These are phyloP conservation scores for Pseudoturritis turrita DNA, from an alignment of 345 rosid species.

Conservation along the genomic window DNA sequence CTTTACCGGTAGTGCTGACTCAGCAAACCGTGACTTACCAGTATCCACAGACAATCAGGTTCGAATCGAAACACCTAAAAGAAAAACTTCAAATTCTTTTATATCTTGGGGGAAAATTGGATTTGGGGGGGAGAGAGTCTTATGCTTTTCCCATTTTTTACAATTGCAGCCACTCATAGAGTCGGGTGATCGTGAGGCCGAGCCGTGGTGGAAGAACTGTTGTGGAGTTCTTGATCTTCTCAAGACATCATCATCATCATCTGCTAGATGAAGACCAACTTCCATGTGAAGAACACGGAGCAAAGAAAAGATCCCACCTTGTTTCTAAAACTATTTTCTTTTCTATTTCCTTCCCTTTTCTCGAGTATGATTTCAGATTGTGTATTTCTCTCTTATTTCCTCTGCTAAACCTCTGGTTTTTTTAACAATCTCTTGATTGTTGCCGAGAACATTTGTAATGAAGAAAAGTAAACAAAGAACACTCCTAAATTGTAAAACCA, in stretches of 20 bases:
- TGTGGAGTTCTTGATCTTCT: slow-evolving; percentile 32
- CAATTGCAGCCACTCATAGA: slow-evolving; percentile 30
- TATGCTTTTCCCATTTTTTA: background rate
- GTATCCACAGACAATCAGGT: slow-evolving; percentile 31
- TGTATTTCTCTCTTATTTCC: background rate
- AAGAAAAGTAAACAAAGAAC: slow-evolving; percentile 1
- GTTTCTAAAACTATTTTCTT: background rate
- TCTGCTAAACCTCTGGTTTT: background rate
- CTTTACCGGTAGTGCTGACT: slow-evolving; percentile 12
- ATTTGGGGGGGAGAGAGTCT: background rate
- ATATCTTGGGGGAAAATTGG: background rate
- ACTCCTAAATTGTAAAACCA: background rate
- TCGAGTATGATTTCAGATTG: background rate
- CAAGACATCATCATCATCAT: background rate
- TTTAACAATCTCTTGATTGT: slow-evolving; percentile 20
- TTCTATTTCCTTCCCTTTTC: background rate
- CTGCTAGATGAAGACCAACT: slow-evolving; percentile 11
- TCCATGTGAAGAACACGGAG: slow-evolving; percentile 5
- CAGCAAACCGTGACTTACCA: slow-evolving; percentile 8
- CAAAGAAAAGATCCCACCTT: background rate
- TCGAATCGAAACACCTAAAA: background rate
- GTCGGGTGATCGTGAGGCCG: background rate
- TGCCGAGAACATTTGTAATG: slow-evolving; percentile 9
- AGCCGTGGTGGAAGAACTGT: slow-evolving; percentile 32
- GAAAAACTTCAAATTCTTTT: background rate